Conservation (phyloP, 352 stramenopile species). For the Plasmopara halstedii region DNA sequence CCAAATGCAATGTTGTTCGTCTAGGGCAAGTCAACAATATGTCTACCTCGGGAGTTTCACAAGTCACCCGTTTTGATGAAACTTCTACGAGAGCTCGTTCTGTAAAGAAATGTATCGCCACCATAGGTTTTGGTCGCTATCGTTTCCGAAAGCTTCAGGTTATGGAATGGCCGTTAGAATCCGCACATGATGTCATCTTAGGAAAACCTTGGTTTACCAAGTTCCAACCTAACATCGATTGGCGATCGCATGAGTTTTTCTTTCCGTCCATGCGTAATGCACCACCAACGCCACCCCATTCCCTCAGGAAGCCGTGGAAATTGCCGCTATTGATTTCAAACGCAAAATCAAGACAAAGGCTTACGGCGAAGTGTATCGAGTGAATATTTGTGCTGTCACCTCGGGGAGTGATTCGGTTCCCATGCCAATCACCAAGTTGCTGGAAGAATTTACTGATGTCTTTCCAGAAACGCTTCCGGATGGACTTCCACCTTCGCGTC, state of each 20-base stretch:
- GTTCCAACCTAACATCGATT: constrained; percentile 7
- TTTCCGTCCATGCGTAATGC: neutral
- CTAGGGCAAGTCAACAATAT: constrained; percentile 4
- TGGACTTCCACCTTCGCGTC: neutral
- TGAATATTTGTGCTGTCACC: neutral
- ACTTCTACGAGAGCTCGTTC: neutral
- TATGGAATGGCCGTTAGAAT: constrained; percentile 7
- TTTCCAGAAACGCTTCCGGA: neutral
- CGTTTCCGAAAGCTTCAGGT: neutral
- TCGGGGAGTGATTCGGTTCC: neutral
- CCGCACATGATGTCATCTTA: constrained; percentile 10
- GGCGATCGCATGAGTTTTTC: neutral
- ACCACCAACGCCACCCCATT: neutral
- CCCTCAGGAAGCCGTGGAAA: neutral
- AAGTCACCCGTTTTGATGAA: constrained; percentile 8
- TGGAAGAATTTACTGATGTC: neutral
- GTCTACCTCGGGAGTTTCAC: neutral
- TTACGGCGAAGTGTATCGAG: neutral
- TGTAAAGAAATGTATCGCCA: neutral
- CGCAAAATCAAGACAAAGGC: neutral
- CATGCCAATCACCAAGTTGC: neutral
- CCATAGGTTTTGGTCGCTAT: neutral
- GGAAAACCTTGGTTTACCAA: constrained; percentile 13
- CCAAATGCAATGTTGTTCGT: constrained; percentile 9
- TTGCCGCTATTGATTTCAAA: neutral